Percentiles rank a stretch among this genome's conserved stretches.
phyloP scores from a whole-genome alignment of 177 flowering plant genomes.

The Vitis hybrid region DNA sequence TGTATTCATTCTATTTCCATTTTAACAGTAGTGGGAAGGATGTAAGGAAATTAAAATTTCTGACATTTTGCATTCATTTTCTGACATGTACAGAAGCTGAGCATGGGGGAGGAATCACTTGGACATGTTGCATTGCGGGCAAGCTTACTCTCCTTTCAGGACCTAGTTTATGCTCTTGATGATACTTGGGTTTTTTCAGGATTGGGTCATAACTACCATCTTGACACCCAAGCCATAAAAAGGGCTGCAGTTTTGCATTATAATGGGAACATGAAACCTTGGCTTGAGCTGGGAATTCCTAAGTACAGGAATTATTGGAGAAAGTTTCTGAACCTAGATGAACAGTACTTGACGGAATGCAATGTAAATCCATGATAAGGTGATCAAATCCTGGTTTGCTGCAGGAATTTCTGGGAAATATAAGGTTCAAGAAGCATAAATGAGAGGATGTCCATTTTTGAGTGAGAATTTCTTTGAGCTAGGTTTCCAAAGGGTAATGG shows the following conservation, averaged over 20 bases:
- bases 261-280: slow-evolving; percentile 95
- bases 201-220: slow-evolving; percentile 68
- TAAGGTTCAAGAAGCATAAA: slow-evolving; percentile 8
- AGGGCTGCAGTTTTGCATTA: slow-evolving; percentile 87
- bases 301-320: slow-evolving; percentile 64
- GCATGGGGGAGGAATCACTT: slow-evolving; percentile 15
- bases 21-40: no score
- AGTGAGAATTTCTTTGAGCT: slow-evolving; percentile 14
- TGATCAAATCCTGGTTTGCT: not conserved
- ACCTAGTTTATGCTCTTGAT: slow-evolving; percentile 56
- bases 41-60: not conserved
- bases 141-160: slow-evolving; percentile 68
- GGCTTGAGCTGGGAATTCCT: slow-evolving; percentile 91
- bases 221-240: slow-evolving; percentile 36
- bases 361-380: slow-evolving; percentile 55
- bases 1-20: no score
- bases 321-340: slow-evolving; percentile 54
- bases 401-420: slow-evolving; percentile 2
- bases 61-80: not conserved
- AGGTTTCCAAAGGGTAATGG: not conserved
- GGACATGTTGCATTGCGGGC: slow-evolving; percentile 49
- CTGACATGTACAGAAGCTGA: slow-evolving; percentile 27
- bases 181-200: slow-evolving; percentile 68
- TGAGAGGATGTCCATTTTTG: slow-evolving; percentile 1
- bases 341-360: slow-evolving; percentile 71